Evolutionary conservation across 2,329 filamentous ascomycete species (phyloP), one percentile per base, ranked within the genome.

Genomic region (Chrysoporthe austroafricana): DNA sequence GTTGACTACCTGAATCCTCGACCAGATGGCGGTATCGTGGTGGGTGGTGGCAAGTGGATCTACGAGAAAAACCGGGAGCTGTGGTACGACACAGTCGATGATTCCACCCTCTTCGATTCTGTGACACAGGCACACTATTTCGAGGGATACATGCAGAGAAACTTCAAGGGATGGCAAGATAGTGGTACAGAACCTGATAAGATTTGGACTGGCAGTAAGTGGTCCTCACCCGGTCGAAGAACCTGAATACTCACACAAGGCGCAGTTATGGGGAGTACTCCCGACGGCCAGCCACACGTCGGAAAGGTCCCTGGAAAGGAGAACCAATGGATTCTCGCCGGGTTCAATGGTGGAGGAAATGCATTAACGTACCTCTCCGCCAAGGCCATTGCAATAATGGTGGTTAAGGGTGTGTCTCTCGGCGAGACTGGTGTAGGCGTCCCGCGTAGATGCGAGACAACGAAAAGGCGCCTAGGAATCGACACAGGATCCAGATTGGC

Each of bases 61-160:
- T 69, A 62, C 48, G 44, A 62, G 14, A 43, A 66, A n/a, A 39
- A 63, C 8, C 39, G 58, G n/a, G 61, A 66, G 14, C 34, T 67
- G 14, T 71, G 70, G 70, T 70, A 66, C 8, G 26, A 67, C 9
- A 69, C 58, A 4, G 67, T 70, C 9, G 69, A 74, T 43, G 74
- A 76, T 44, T 71, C 70, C n/a, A 72, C 67, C 39, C 67, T 74
- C 21, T 69, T 74, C 9, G 67, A 71, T 16, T 60, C 67, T 5
- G 70, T 71, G 5, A 36, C 64, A 3, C 66, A 69, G 44, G 59
- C 62, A 3, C 43, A 62, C 26, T 74, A 74, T 60, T 75, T 74
- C 59, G 72, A 74, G 16, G 73, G 73, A 13, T 75, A 75, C 32
- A 75, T 75, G 73, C 73, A 74, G 66, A 71, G 73, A 16, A 67